Evolutionary conservation across 192 early-diverging fungal species (phyloP), one percentile per base, ranked within the genome.

Genomic region (Podila clonocystis): DNA sequence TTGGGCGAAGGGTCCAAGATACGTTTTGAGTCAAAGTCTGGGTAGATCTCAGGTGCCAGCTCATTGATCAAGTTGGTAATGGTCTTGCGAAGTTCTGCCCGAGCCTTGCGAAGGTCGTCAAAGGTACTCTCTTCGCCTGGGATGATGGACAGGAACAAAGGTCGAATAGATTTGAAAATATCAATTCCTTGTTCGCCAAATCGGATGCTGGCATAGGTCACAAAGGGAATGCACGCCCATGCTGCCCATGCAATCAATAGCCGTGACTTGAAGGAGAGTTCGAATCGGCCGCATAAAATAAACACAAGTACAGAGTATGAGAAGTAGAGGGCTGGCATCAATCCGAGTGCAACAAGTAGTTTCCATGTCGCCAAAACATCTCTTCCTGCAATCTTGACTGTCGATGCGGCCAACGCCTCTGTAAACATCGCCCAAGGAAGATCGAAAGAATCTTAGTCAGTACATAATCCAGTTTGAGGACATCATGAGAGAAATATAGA

Each of bases 341-440:
- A 87, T 0, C 88, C 94, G 19, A 93, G 74, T 30, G 87, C 89
- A 34, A 95, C 90, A 20, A 95, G 79, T 11, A 95, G 83, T 82
- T 98, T 98, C 97, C 97, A 98, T 13, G 97, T 97, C 4, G 94
- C 95, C 29, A 99, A 87, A 15, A 99, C 97, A 75, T 99, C 97
- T 34, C 92, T 90, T n/a, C 95, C 97, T 60, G 91, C 91, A 68
- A 99, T 91, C 75, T 99, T 99, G 48, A 99, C 95, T 22, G 89
- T 93, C 9, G 95, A 97, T 8, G 87, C 92, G 5, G 89, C 91
- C 62, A 95, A 87, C 0, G 97, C 97, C 62, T 92, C 92, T 72
- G 75, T 65, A 68, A 58, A 59, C 24, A 58, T 41, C 1, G 20
- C 19, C 12, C 12, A n/a, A 33, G 29, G 28, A 49, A 50, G 62